phyloP scores from a whole-genome alignment of 352 stramenopile genomes.

The Detonula confervacea region DNA sequence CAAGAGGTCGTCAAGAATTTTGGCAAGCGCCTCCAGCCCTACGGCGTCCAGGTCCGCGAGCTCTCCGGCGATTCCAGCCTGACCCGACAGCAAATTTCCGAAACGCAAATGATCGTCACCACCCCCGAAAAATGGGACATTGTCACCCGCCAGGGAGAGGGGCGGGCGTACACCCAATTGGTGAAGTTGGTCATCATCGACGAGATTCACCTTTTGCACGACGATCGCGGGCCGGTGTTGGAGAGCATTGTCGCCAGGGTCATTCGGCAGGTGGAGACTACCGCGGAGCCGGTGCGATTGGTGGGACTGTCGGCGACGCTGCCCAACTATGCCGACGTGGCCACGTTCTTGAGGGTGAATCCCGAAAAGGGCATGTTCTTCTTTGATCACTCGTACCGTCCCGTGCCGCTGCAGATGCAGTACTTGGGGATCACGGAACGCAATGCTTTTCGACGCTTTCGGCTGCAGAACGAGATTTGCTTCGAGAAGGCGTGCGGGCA shows the following conservation, averaged over 20 bases:
- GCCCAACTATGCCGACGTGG: constrained; percentile 99
- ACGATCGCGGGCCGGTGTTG: constrained; percentile 97
- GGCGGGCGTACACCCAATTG: constrained; percentile 97
- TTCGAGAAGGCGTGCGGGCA: constrained; percentile 98
- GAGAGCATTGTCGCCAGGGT: constrained; percentile 97
- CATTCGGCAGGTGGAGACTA: constrained; percentile 97
- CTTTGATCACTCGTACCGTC: constrained; percentile 99
- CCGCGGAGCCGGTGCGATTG: constrained; percentile 95
- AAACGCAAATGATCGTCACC: constrained; percentile 99
- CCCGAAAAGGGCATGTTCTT: constrained; percentile 98
- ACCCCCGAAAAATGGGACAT: constrained; percentile 99
- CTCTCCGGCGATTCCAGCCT: constrained; percentile 98
- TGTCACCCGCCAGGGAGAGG: constrained; percentile 98
- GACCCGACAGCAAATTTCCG: constrained; percentile 95
- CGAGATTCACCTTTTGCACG: constrained; percentile 99
- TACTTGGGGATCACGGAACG: constrained; percentile 99
- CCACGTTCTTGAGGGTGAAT: constrained; percentile 97
- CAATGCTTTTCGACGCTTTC: constrained; percentile 98
- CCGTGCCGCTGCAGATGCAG: constrained; percentile 98
- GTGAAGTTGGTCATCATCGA: constrained; percentile 99
- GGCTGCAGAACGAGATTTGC: constrained; percentile 99
- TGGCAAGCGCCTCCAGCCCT: constrained; percentile 91
- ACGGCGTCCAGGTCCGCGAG: constrained; percentile 95
- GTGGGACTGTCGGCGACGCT: constrained; percentile 98
- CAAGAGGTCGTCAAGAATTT: constrained; percentile 99